These are phyloP conservation scores for Benincasa hispida DNA, from an alignment of 306 rosid genomes.

Conservation along the genomic window DNA sequence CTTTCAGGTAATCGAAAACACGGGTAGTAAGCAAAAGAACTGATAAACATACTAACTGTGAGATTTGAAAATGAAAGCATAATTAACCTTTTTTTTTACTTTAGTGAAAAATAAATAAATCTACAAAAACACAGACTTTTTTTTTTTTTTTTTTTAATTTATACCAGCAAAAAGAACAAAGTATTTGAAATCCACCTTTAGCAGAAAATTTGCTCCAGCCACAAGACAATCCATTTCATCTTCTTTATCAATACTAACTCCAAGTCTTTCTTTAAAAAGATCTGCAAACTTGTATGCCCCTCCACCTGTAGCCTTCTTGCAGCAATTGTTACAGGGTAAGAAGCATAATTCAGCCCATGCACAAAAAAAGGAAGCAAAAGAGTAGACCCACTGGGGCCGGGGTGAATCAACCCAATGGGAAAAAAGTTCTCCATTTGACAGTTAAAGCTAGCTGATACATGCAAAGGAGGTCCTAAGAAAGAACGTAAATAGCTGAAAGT, in stretches of 20 bases:
- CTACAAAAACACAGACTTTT: background rate
- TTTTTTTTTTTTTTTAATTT: too few relatives aligned
- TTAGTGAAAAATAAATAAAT: slow-evolving; percentile 4
- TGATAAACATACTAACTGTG: background rate
- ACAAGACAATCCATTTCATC: slow-evolving; percentile 98
- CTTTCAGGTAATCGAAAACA: background rate
- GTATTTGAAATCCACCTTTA: slow-evolving; percentile 56
- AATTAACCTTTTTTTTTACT: background rate
- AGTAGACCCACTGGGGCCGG: background rate
- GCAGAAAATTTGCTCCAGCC: slow-evolving; percentile 92
- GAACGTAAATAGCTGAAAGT: background rate
- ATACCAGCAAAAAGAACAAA: slow-evolving; percentile 2
- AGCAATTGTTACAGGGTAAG: slow-evolving; percentile 5
- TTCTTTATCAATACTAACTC: slow-evolving; percentile 94
- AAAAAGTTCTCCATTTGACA: background rate
- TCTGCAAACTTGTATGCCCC: slow-evolving; percentile 96
- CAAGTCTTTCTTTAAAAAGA: slow-evolving; percentile 95
- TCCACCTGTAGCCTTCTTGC: slow-evolving; percentile 93
- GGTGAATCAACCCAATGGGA: background rate
- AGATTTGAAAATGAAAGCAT: background rate
- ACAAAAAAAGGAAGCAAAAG: background rate
- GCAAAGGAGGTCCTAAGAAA: background rate
- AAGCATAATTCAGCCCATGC: background rate
- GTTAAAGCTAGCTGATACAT: background rate
- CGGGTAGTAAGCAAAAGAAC: background rate